Base-by-base conservation (phyloP, 2,329 filamentous ascomycete species). In the Aspergillus ustus region DNA sequence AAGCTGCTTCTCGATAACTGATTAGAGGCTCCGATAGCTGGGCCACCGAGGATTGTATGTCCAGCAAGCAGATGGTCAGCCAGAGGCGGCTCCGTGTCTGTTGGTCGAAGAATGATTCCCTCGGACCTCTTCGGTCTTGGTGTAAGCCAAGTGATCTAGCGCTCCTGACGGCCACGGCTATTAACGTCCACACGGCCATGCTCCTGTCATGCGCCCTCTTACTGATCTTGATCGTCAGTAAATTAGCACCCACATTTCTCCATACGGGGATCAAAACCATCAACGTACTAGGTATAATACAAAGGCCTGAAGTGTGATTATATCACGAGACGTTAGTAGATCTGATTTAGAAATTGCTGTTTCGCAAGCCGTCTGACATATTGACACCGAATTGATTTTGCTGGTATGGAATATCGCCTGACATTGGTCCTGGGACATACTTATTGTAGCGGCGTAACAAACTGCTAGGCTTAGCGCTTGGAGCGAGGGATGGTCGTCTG, bases 121-220 rank as follows among this genome's bases (percentile, higher is more conserved):
- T 34, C 31, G 31, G 31, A 43, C 68, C 40, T 22, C n/a, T 59
- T 31, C 66, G 46, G 7, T 62, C 51, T 8, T 61, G 2, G 44
- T 71, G 61, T 11, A 73, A 59, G 17, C 62, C 65, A 0, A 75
- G 60, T 13, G 61, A 67, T 20, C 68, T 67, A 2, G 70, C 70
- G n/a, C 75, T 63, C 19, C 73, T 65, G 1, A 75, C 70, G 8
- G 69, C 71, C 34, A 72, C 57, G 1, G 72, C 66, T 2, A 73
- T 29, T 37, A 75, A 61, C 4, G 72, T 72, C 72, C 72, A 75
- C 31, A 34, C 31, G 31, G 31, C 31, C 31, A 34, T 34, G 31
- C 31, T 34, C 31, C 31, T 34, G 31, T 34, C 31, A 34, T 34
- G 31, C 31, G 31, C 31, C 31, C 31, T 34, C 31, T 34, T 34